A percentile compares a stretch with the other conserved stretches of the same genome.
Evolutionary conservation across 108 stramenopile genomes (phyloP).

Genomic region (Cyclostephanos invisitatus): DNA sequence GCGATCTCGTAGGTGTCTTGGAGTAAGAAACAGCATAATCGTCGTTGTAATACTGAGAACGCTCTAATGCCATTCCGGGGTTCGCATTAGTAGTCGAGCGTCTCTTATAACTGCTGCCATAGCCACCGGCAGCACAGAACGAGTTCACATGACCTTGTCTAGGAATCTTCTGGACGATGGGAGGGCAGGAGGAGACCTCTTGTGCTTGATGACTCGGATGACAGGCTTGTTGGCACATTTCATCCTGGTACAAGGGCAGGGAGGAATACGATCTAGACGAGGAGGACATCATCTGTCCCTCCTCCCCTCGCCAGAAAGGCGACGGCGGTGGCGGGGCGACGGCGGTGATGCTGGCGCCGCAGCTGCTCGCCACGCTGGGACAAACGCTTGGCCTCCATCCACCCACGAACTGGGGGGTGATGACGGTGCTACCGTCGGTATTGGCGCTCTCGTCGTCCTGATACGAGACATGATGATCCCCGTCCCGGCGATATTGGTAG

Average conservation of each 20-base stretch:
- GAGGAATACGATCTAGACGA: not conserved
- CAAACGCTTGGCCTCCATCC: conserved; percentile 30
- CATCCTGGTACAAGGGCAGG: not conserved
- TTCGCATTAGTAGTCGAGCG: not conserved
- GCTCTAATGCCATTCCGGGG: not conserved
- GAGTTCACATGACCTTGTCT: not conserved
- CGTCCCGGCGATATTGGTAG: not conserved
- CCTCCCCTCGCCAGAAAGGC: not conserved
- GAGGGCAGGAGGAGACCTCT: not conserved
- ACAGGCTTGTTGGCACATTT: not conserved
- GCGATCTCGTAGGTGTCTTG: not conserved
- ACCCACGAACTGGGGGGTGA: conserved; percentile 20
- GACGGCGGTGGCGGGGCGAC: not conserved
- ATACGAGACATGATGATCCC: not conserved
- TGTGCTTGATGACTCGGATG: not conserved
- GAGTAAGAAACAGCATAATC: not conserved
- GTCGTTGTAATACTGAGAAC: not conserved
- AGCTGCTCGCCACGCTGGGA: conserved; percentile 1
- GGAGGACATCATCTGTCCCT: not conserved
- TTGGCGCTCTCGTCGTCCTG: conserved; percentile 1
- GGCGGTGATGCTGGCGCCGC: not conserved
- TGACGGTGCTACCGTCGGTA: conserved; percentile 8
- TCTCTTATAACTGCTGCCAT: not conserved
- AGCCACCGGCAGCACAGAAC: not conserved
- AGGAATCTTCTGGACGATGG: not conserved